Conservation (phyloP, 2,329 filamentous ascomycete genomes). For the Pseudogymnoascus sp. region DNA sequence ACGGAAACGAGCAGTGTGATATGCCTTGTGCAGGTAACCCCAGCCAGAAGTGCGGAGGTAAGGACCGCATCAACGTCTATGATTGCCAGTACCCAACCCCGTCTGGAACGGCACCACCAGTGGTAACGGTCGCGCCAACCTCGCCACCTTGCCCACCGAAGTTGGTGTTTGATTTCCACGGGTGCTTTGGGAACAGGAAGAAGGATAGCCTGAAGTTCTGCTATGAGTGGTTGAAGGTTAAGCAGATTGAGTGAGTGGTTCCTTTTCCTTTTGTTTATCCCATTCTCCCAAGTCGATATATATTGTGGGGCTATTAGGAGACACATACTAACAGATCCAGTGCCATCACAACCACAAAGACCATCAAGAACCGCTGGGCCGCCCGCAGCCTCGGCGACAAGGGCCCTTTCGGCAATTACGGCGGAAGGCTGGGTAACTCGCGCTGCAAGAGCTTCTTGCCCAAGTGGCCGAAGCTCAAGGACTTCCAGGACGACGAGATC, state of each 20-base stretch:
- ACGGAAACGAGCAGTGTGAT: conserved; percentile 14
- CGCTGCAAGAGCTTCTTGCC: background rate
- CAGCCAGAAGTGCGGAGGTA: conserved; percentile 14
- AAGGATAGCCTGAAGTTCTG: background rate
- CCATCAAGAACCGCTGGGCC: background rate
- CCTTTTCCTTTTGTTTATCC: background rate
- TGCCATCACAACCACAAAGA: background rate
- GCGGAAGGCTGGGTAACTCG: background rate
- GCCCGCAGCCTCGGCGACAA: background rate
- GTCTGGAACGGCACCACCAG: background rate
- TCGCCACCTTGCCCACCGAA: background rate
- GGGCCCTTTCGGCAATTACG: background rate
- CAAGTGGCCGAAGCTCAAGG: conserved; percentile 6
- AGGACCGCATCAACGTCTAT: conserved; percentile 13
- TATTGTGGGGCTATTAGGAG: background rate
- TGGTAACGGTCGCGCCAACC: background rate
- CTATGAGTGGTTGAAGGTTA: conserved; percentile 1
- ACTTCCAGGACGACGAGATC: conserved; percentile 3
- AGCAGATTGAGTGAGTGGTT: background rate
- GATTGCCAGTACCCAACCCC: background rate
- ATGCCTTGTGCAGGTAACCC: conserved; percentile 15
- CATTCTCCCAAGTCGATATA: background rate
- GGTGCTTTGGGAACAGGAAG: background rate
- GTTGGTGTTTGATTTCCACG: conserved; percentile 5
- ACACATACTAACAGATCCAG: background rate